Base-by-base conservation (phyloP, 306 rosid species). In the Hippophae tibetana region DNA sequence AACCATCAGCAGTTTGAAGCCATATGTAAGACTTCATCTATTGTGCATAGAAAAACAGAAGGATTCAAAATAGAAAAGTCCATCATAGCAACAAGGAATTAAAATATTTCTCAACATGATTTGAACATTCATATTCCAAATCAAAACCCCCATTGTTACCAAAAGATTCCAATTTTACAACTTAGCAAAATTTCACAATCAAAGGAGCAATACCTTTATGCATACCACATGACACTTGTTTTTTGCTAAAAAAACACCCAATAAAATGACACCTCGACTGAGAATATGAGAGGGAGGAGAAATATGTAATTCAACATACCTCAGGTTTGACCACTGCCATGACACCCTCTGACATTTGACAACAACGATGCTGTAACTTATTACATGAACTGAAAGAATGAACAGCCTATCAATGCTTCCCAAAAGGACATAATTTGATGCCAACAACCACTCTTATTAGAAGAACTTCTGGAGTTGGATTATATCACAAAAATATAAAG, bases 1-100 rank as follows among this genome's bases (percentile, higher is more conserved):
- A 86, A 71, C 95, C 97, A 63, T 86, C 97, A 38, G 70, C 80
- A 65, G 89, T 89, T 75, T 89, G 89, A 72, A 89, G 76, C 95
- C 97, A 89, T 67, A 89, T 81, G 75, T 79, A 86, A 60, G 95
- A 79, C 72, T 81, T 86, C 95, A 89, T 86, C 97, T 85, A 65
- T 57, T 56, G 68, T 72, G 77, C 55, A 64, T 31, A 31, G 38
- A 31, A 31, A 43, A 67, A 5, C 50, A 46, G 50, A 63, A 62
- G 65, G 50, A 79, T 57, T 57, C 43, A 12, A 14, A 70, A 57
- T 61, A 69, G 41, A 58, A 42, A 56, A 18, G 23, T 47, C 56
- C n/a, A 69, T 40, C 27, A 38, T 43, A 13, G 58, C 27, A 61
- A 65, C 67, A 51, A 52, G 8, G 8, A 56, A 54, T 42, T 26